Percentiles rank a stretch among this genome's conserved stretches.
Evolutionary conservation across 176 grass and related monocot species (phyloP).

Genomic region (Zoysia japonica): DNA sequence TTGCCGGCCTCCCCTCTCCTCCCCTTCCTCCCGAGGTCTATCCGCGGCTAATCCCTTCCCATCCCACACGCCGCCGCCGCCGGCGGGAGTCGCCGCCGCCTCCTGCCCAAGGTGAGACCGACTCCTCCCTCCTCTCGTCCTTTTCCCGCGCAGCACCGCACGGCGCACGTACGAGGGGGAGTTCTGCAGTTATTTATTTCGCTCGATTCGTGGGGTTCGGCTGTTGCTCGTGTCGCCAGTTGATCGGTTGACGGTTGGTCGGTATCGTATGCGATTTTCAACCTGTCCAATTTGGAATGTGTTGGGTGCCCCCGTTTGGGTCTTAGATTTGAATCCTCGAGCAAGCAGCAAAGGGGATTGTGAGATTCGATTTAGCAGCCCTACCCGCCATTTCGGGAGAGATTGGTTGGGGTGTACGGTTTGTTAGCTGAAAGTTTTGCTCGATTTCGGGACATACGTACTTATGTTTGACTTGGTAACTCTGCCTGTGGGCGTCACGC

Average conservation of each 20-base stretch:
- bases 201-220: too few species aligned
- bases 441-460: not conserved
- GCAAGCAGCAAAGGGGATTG: not conserved
- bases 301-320: not conserved
- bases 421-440: not conserved
- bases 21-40: not conserved
- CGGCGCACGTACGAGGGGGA: too few species aligned
- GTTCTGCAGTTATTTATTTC: too few species aligned
- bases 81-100: not conserved
- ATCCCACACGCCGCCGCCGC: not conserved
- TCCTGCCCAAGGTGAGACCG: conserved; percentile 31
- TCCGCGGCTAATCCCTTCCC: not conserved
- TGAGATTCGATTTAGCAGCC: conserved; percentile 10
- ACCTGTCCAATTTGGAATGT: not conserved
- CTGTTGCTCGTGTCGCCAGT: too few species aligned
- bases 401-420: not conserved
- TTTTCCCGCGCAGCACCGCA: too few species aligned
- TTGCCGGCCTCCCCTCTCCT: too few species aligned
- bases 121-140: not conserved
- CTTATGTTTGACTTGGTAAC: not conserved
- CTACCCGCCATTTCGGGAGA: not conserved
- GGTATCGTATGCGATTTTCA: not conserved
- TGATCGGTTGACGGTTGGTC: not conserved
- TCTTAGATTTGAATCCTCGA: conserved; percentile 12
- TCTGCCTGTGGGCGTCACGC: not conserved